These are phyloP conservation scores for Auriscalpium orientale DNA, from an alignment of 768 basidiomycete species.

Conservation along the genomic window DNA sequence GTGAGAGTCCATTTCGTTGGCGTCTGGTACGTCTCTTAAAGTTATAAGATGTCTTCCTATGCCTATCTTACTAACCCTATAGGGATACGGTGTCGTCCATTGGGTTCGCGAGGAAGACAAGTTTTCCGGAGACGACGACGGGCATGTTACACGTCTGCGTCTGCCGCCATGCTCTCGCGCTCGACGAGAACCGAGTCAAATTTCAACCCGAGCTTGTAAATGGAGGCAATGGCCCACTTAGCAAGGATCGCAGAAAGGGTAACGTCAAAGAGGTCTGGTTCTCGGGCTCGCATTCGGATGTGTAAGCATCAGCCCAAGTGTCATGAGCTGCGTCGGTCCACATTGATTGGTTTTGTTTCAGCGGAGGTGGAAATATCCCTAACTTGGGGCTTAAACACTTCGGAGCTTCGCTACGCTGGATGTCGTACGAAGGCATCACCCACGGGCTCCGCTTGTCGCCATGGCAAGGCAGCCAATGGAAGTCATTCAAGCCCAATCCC, in stretches of 20 bases:
- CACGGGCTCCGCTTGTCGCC: too few species aligned
- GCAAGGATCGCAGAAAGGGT: neutral
- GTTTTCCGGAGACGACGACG: conserved; percentile 25
- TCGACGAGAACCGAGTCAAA: conserved; percentile 40
- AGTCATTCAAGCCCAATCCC: too few species aligned
- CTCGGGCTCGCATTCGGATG: neutral
- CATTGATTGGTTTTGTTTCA: too few species aligned
- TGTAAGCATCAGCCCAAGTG: too few species aligned
- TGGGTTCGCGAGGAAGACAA: conserved; percentile 25
- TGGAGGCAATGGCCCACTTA: conserved; percentile 12
- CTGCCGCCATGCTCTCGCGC: conserved; percentile 39
- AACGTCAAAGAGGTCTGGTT: neutral
- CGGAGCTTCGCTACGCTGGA: too few species aligned
- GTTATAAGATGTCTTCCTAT: neutral
- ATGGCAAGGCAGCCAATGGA: too few species aligned
- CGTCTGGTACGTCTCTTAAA: conserved; percentile 29
- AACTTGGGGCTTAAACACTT: too few species aligned
- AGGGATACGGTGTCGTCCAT: conserved; percentile 44
- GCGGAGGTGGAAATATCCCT: too few species aligned
- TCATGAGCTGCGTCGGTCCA: too few species aligned
- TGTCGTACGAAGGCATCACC: too few species aligned
- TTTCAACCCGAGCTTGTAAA: conserved; percentile 37
- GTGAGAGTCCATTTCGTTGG: conserved; percentile 36
- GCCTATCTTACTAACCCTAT: neutral
- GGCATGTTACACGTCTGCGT: conserved; percentile 24